A percentile compares a stretch with the other conserved stretches of the same genome.
These are phyloP conservation scores for Pichia manshurica DNA, from an alignment of 805 yeast species.

Conservation along the genomic window DNA sequence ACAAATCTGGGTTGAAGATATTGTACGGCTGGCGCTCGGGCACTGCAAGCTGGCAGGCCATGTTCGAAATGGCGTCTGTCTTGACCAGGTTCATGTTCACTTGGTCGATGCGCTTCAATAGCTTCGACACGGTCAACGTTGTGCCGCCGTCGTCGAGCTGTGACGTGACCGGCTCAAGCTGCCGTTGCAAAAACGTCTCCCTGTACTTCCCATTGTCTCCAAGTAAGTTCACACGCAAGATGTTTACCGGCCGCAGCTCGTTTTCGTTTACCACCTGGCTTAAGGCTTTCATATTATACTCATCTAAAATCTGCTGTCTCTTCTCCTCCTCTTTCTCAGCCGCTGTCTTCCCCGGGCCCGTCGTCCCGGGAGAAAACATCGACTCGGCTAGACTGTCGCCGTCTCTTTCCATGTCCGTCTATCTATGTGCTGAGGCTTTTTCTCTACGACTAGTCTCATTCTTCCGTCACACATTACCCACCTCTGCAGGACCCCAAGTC, in stretches of 20 bases:
- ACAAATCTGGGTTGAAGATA: slow-evolving; percentile 18
- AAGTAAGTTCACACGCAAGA: slow-evolving; percentile 41
- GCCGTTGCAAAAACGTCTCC: slow-evolving; percentile 39
- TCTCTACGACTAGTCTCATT: no score
- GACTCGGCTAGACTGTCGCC: slow-evolving; percentile 3
- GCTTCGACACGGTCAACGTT: slow-evolving; percentile 33
- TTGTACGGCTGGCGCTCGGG: slow-evolving; percentile 16
- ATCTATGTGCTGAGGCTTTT: not conserved
- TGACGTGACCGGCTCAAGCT: slow-evolving; percentile 40
- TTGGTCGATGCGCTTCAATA: slow-evolving; percentile 38
- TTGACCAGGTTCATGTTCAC: slow-evolving; percentile 40
- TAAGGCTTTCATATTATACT: slow-evolving; percentile 13
- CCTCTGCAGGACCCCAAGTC: no score
- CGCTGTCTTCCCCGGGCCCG: not conserved
- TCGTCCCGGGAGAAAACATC: slow-evolving; percentile 3
- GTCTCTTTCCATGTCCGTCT: not conserved
- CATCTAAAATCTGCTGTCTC: slow-evolving; percentile 6
- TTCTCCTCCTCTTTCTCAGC: slow-evolving; percentile 4
- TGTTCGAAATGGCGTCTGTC: slow-evolving; percentile 38
- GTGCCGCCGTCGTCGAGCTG: slow-evolving; percentile 15
- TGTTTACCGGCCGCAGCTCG: slow-evolving; percentile 36
- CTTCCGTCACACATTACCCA: no score
- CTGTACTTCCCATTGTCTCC: slow-evolving; percentile 42
- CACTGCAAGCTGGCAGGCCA: slow-evolving; percentile 32
- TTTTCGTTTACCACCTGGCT: slow-evolving; percentile 24